phyloP scores from a whole-genome alignment of 1,284 basidiomycete genomes.

The Pseudozyma pruni region DNA sequence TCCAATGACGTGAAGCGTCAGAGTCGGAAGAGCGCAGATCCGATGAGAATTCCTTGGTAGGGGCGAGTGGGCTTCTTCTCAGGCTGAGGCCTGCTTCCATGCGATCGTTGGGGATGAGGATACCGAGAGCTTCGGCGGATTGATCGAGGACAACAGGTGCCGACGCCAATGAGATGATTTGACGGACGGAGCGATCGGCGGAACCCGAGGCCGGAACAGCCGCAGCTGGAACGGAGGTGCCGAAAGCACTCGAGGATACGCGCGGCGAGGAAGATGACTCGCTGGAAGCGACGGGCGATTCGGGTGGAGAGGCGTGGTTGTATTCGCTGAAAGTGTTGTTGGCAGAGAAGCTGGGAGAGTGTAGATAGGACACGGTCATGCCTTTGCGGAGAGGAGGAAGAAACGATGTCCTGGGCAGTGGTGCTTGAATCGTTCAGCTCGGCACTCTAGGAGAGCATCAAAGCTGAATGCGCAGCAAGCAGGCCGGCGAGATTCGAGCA shows the following conservation, averaged over 20 bases:
- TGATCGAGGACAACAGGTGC: slow-evolving; percentile 8
- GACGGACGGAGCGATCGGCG: not conserved
- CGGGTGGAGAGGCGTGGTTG: slow-evolving; percentile 16
- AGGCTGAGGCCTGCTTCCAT: slow-evolving; percentile 50
- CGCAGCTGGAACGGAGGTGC: slow-evolving; percentile 22
- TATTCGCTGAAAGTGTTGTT: slow-evolving; percentile 14
- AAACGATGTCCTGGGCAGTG: not conserved
- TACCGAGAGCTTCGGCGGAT: slow-evolving; percentile 10
- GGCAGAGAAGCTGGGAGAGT: slow-evolving; percentile 41
- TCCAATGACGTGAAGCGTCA: not conserved
- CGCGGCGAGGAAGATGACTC: slow-evolving; percentile 17
- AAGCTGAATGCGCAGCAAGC: not conserved
- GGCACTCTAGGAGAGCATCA: not conserved
- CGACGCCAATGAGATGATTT: slow-evolving; percentile 5
- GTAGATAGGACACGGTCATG: slow-evolving; percentile 47
- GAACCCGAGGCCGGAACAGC: slow-evolving; percentile 18
- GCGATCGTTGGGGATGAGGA: slow-evolving; percentile 40
- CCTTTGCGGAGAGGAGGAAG: slow-evolving; percentile 5
- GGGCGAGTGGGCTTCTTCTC: slow-evolving; percentile 26
- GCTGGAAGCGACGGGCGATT: slow-evolving; percentile 24
- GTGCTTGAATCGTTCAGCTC: not conserved
- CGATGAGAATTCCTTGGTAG: slow-evolving; percentile 6
- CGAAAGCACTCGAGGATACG: slow-evolving; percentile 19
- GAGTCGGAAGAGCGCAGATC: slow-evolving; percentile 8
- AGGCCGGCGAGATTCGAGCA: no score